Conservation (phyloP, 2,329 filamentous ascomycete species). For the Penicillium occitanis region DNA sequence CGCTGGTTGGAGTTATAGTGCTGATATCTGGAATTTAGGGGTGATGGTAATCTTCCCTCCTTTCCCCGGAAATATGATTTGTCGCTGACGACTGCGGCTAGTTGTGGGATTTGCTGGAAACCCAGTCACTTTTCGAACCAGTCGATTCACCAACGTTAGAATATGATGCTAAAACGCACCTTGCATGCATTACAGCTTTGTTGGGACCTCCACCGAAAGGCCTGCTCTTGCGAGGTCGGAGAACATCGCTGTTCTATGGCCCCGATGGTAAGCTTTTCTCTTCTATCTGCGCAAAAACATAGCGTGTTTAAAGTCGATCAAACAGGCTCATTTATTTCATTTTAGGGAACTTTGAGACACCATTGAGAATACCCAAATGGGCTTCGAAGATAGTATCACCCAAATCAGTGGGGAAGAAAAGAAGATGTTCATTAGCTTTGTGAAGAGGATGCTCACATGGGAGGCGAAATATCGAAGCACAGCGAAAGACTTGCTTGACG, state of each 20-base stretch:
- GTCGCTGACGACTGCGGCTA: not conserved
- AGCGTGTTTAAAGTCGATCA: not conserved
- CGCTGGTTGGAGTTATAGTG: conserved; percentile 39
- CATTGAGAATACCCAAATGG: not conserved
- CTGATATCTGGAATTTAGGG: conserved; percentile 46
- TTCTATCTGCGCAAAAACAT: too few relatives aligned
- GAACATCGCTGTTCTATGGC: not conserved
- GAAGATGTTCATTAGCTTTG: conserved; percentile 33
- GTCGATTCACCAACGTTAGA: not conserved
- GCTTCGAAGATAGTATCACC: not conserved
- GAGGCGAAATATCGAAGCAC: conserved; percentile 34
- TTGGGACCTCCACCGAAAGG: not conserved
- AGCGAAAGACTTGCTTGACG: conserved; percentile 34
- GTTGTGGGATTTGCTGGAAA: not conserved
- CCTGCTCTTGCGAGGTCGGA: not conserved
- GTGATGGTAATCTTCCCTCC: conserved; percentile 30
- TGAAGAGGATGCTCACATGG: conserved; percentile 35
- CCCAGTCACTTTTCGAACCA: not conserved
- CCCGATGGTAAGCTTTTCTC: not conserved
- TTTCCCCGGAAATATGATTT: not conserved
- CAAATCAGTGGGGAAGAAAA: conserved; percentile 31
- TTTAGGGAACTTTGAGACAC: not conserved
- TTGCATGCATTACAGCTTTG: conserved; percentile 5
- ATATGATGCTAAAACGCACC: conserved; percentile 2
- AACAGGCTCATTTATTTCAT: not conserved